Conservation (phyloP, 148 eudicot species). For the Chenopodium formosanum region DNA sequence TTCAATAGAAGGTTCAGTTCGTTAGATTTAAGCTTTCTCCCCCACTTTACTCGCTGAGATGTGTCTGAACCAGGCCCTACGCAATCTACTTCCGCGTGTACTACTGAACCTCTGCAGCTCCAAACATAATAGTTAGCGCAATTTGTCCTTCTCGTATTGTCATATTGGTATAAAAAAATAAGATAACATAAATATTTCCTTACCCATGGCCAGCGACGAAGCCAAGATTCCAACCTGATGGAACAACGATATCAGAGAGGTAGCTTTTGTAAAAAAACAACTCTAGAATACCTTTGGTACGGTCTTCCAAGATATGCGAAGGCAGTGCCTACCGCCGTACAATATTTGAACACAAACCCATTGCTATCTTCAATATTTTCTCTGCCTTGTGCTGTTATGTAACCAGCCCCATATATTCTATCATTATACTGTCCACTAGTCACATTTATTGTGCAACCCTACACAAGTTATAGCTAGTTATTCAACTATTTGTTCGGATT, state of each 20-base stretch:
- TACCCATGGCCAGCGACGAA: slow-evolving; percentile 14
- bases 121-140: background rate
- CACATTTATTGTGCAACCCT: slow-evolving; percentile 25
- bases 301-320: slow-evolving; percentile 28
- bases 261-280: slow-evolving; percentile 25
- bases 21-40: slow-evolving; percentile 9
- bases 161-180: no score
- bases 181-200: background rate
- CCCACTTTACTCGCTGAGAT: slow-evolving; percentile 28
- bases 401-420: slow-evolving; percentile 33
- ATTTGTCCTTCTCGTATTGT: no score
- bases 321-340: slow-evolving; percentile 18
- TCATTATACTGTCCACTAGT: slow-evolving; percentile 33
- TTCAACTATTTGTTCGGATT: no score
- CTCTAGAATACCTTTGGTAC: slow-evolving; percentile 18
- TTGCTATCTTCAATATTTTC: background rate
- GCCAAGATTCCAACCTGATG: slow-evolving; percentile 29
- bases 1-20: slow-evolving; percentile 19
- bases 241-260: slow-evolving; percentile 16
- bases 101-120: slow-evolving; percentile 1
- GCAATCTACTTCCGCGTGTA: slow-evolving; percentile 29
- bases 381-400: slow-evolving; percentile 31
- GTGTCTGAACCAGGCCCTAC: slow-evolving; percentile 26
- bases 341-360: slow-evolving; percentile 33
- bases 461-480: background rate